A percentile compares a stretch with the other conserved stretches of the same genome.
These are phyloP conservation scores for Bolboschoenoplectus hybrid DNA, from an alignment of 202 grass and related monocot species.

Conservation along the genomic window DNA sequence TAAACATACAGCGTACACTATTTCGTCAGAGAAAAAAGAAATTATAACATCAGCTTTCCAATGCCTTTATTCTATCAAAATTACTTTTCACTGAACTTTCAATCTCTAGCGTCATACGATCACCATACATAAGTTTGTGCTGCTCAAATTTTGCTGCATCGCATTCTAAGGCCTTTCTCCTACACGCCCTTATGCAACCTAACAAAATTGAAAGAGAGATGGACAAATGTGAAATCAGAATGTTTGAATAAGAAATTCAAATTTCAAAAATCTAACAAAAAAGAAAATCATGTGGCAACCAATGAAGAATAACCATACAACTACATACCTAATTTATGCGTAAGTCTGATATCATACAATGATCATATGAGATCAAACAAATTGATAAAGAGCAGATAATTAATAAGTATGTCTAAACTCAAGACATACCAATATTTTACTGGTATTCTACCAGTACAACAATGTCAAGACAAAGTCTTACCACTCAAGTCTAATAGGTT, in stretches of 20 bases:
- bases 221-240: not conserved
- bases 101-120: slow-evolving; percentile 42
- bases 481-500: slow-evolving; percentile 67
- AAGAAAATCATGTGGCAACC: not conserved
- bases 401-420: not conserved
- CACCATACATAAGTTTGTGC: slow-evolving; percentile 52
- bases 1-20: not conserved
- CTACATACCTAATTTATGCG: not conserved
- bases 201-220: slow-evolving; percentile 1
- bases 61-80: slow-evolving; percentile 59
- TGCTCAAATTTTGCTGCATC: slow-evolving; percentile 71
- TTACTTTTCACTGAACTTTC: slow-evolving; percentile 47
- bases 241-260: not conserved
- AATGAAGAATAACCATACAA: not conserved
- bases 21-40: not conserved
- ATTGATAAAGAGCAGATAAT: not conserved
- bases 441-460: not conserved
- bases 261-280: not conserved
- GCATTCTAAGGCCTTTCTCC: slow-evolving; percentile 68
- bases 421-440: not conserved
- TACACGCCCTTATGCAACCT: slow-evolving; percentile 71
- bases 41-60: slow-evolving; percentile 49
- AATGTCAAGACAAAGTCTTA: slow-evolving; percentile 8
- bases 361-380: not conserved
- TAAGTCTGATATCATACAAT: not conserved